Evolutionary conservation across 371 early-diverging fungal genomes (phyloP), one percentile per base, ranked within the genome.

Genomic region (Circinella minor): DNA sequence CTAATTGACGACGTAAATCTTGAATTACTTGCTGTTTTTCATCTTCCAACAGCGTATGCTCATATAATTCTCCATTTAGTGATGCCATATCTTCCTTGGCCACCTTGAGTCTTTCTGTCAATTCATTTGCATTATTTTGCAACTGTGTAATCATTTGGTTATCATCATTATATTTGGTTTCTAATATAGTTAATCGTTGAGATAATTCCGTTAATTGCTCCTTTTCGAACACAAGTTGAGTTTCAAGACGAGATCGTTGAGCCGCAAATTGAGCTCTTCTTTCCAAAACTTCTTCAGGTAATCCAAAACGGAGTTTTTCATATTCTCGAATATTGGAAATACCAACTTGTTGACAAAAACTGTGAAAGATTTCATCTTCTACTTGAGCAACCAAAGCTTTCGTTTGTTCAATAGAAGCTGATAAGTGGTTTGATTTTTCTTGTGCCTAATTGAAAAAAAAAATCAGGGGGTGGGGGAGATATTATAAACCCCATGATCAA

Each of bases 301-400:
- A 72, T 20, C 88, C 85, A 15, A 93, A 84, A 47, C 91, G 90
- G 27, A 87, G 78, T 47, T 88, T 88, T 78, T 98, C 82, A 15
- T 65, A 70, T 94, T 95, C 97, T 9, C 94, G 91, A 62, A 98
- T 90, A 68, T 89, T 92, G 17, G 76, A 64, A 2, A 97, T 88
- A 4, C 88, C 86, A 46, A 94, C 88, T 5, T 76, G 71, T 17
- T 65, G 60, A 77, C 98, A 97, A 68, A 99, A 95, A 0, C 83
- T 82, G 0, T 83, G 86, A 82, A 97, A 99, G 4, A 93, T 75
- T 36, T 83, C 74, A 63, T 92, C 90, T 66, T 96, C 95, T 9
- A 92, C 86, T 8, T 75, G 71, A 59, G 85, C 78, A 63, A 97
- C 88, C 11, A 69, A 63, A 4, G 73, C 74, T 67, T 91, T 86